Evolutionary conservation across 208 protist genomes (phyloP).

Genomic region (Kentomonas sorsogonicus): DNA sequence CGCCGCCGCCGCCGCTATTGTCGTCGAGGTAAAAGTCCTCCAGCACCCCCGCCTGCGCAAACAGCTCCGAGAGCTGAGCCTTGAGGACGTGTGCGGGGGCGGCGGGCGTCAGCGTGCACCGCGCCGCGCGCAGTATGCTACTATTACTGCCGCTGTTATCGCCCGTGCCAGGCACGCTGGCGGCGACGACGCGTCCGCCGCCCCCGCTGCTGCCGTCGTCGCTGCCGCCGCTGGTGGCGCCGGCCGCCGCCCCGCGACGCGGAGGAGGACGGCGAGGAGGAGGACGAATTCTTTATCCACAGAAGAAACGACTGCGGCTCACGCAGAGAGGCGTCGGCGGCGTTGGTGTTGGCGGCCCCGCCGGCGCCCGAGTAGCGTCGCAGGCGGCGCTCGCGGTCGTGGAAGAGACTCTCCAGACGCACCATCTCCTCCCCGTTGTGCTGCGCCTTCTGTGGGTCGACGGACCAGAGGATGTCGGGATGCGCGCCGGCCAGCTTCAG

Average conservation of each 20-base stretch:
- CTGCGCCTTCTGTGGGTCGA: constrained; percentile 81
- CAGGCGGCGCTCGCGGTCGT: constrained; percentile 26
- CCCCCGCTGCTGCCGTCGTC: too few relatives aligned
- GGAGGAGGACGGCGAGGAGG: too few relatives aligned
- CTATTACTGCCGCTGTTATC: background rate
- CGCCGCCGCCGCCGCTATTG: background rate
- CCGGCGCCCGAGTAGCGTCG: background rate
- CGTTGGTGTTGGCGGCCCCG: background rate
- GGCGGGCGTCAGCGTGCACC: constrained; percentile 58
- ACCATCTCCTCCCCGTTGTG: constrained; percentile 88
- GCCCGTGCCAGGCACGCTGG: background rate
- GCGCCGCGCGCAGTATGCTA: constrained; percentile 26
- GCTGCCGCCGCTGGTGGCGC: too few relatives aligned
- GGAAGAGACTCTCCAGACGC: constrained; percentile 73
- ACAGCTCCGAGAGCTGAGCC: constrained; percentile 58
- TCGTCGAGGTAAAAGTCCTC: constrained; percentile 69
- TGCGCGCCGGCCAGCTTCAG: constrained; percentile 81
- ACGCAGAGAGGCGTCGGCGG: background rate
- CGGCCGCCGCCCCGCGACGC: too few relatives aligned
- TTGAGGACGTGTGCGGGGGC: constrained; percentile 42
- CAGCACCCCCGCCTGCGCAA: constrained; percentile 50
- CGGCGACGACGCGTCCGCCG: background rate
- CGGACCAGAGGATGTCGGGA: constrained; percentile 75
- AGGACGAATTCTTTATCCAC: constrained; percentile 53
- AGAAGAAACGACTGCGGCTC: constrained; percentile 55